A percentile compares a stretch with the other conserved stretches of the same genome.
phyloP scores from a whole-genome alignment of 1,139 yeast genomes.

The Suhomyces chickasaworum region DNA sequence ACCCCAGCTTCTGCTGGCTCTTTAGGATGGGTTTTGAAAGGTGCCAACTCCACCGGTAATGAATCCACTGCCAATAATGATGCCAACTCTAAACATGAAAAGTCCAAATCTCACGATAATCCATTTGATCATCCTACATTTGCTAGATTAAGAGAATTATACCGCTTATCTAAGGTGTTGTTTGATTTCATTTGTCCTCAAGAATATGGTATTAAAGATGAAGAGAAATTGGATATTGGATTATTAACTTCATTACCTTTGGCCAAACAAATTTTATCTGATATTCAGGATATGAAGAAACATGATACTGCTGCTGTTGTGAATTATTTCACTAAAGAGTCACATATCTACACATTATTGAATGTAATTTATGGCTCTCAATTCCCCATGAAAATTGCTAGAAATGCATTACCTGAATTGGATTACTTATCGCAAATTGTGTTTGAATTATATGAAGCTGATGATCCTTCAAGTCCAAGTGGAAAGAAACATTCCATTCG shows the following conservation, averaged over 20 bases:
- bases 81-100: constrained; percentile 24
- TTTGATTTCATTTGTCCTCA: constrained; percentile 98
- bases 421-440: constrained; percentile 95
- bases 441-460: constrained; percentile 87
- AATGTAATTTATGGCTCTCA: constrained; percentile 94
- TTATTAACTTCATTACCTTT: constrained; percentile 90
- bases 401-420: constrained; percentile 94
- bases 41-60: constrained; percentile 36
- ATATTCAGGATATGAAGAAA: constrained; percentile 76
- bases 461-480: constrained; percentile 56
- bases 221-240: constrained; percentile 95
- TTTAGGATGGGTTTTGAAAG: constrained; percentile 72
- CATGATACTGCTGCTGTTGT: constrained; percentile 81
- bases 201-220: constrained; percentile 95
- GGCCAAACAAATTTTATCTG: constrained; percentile 82
- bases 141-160: constrained; percentile 82
- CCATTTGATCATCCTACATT: constrained; percentile 84
- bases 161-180: constrained; percentile 84
- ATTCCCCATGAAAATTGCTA: constrained; percentile 88
- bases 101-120: constrained; percentile 40
- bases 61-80: constrained; percentile 28
- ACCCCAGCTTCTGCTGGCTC: constrained; percentile 61
- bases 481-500: constrained; percentile 86
- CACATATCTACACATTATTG: constrained; percentile 90
- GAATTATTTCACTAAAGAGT: constrained; percentile 93